Base-by-base conservation (phyloP, 108 stramenopile genomes). In the Cyclotella cryptica region DNA sequence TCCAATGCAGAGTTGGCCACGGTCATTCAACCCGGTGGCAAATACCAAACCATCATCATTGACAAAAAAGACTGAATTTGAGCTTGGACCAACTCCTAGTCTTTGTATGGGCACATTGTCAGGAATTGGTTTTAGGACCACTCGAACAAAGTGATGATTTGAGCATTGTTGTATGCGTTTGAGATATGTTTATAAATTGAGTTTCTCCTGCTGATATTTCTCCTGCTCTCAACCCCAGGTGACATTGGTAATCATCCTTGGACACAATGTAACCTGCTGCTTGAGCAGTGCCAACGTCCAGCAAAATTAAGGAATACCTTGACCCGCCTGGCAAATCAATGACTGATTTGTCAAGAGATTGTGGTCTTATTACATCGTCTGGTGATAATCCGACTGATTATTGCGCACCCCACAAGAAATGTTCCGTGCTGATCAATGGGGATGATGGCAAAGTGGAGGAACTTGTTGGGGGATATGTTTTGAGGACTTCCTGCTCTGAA, bases 241-340 rank as follows among this genome's bases (percentile, higher is more conserved):
- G 81, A 29, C 81, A 71, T 55, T 72, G 65, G 40, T 83, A 83
- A 68, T 77, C 71, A 70, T 76, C 75, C 24, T 68, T 59, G 9
- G 81, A 77, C 30, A 77, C 74, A 59, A 83, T 77, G 35, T 53
- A 83, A 11, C 81, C 81, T 61, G 66, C 81, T 47, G 75, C 51
- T 49, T 76, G 75, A 13, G 81, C 81, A 52, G 71, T 68, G 22
- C 81, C 81, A 53, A 77, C 75, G 51, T 51, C 35, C 53, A 71
- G 57, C 12, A 83, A 39, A 22, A 83, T 42, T 18, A 83, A 26
- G 0, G 81, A 77, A 46, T 83, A 83, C 29, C 66, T 66, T 12
- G 75, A 83, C 22, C 81, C 81, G 18, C 71, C 81, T n/a, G 75
- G 47, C 29, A 77, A n/a, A 26, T 67, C 75, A 44, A 65, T 62